Evolutionary conservation across 495 filamentous ascomycete species (phyloP), one percentile per base, ranked within the genome.

Genomic region (Penicillium macrosclerotiorum): DNA sequence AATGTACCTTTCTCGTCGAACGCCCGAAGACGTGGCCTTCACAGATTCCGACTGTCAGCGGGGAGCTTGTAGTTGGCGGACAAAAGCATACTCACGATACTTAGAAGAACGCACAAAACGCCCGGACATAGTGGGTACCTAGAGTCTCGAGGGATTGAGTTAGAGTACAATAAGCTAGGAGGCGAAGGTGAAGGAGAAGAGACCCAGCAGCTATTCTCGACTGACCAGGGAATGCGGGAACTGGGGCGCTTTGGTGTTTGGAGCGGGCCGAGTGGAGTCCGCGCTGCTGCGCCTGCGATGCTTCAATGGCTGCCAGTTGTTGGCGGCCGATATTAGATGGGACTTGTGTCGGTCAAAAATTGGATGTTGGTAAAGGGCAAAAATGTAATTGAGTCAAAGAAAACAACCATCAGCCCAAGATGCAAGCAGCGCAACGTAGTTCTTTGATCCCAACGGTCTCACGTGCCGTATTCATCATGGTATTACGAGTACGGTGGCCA

Each of bases 81-180:
- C 49, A 32, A 34, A 45, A 29, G 45, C 14, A 20, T 37, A 78
- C 92, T 77, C 75, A 96, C 94, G 90, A 75, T 96, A 98, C 71
- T 98, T 98, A 59, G 92, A 96, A 67, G 90, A 85, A 73, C 93
- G 85, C 69, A 97, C 94, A 72, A 98, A 98, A 68, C 93, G 89
- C 65, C 90, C 90, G 65, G 92, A 83, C 93, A 98, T 98, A 43
- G 20, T 62, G 18, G 30, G 37, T 45, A 47, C 45, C 50, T 37
- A 50, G 40, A 24, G 32, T 39, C 33, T 35, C 17, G 26, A 59
- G n/a, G 25, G 24, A 20, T 32, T 30, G 25, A 31, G 57, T 13
- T 38, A 26, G 41, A 42, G 31, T 26, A 47, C 30, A 44, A 45
- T 44, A 37, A 19, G 26, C 37, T 36, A 42, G 32, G 37, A 59